Conservation (phyloP, 1,284 basidiomycete species). For the Leccinum huronense region DNA sequence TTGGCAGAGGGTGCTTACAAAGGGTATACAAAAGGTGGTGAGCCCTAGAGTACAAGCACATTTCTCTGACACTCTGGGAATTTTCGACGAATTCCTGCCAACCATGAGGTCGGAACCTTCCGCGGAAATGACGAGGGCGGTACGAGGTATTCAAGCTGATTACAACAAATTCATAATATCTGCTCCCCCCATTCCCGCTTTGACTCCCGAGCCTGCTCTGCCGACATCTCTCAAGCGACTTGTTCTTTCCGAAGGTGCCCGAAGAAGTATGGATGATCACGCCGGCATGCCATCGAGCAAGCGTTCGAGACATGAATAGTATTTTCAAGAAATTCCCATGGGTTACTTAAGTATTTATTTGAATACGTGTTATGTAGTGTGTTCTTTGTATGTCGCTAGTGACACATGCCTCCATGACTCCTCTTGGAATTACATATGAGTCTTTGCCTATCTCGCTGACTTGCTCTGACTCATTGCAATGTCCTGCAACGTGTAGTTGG, state of each 20-base stretch:
- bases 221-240: neutral
- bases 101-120: neutral
- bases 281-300: neutral
- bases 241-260: neutral
- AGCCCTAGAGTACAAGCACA: neutral
- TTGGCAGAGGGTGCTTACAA: neutral
- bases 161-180: neutral
- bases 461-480: neutral
- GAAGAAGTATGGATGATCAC: neutral
- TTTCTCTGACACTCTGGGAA: neutral
- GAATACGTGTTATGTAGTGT: neutral
- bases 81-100: neutral
- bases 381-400: neutral
- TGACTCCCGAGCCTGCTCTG: neutral
- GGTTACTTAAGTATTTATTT: no score
- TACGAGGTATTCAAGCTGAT: neutral
- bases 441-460: neutral
- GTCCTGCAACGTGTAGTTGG: neutral
- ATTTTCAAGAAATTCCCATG: neutral
- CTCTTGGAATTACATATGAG: neutral
- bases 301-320: neutral
- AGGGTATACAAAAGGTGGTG: neutral
- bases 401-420: neutral
- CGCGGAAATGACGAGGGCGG: neutral
- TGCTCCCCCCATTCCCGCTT: neutral